Percentiles rank a stretch among this genome's conserved stretches.
Conservation (phyloP, 306 rosid genomes). For the Amphicarpaea edgeworthii region DNA sequence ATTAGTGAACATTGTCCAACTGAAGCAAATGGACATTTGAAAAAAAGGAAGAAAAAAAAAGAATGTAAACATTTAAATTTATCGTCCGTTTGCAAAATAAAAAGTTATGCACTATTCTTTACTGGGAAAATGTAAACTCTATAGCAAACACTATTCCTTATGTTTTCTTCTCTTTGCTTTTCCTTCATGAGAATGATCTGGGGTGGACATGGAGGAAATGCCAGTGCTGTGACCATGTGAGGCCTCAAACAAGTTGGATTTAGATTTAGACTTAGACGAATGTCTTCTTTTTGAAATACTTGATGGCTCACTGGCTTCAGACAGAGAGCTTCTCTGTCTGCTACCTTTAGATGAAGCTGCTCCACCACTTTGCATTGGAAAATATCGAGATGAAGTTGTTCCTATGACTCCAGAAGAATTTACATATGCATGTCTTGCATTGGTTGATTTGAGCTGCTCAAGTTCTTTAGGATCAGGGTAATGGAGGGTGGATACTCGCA, state of each 20-base stretch:
- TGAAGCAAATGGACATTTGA: neutral
- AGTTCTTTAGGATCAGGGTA: slow-evolving; percentile 77
- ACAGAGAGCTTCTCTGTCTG: slow-evolving; percentile 61
- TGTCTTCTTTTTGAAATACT: slow-evolving; percentile 43
- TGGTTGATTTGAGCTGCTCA: slow-evolving; percentile 44
- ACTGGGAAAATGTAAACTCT: neutral
- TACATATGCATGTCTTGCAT: slow-evolving; percentile 39
- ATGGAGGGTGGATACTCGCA: slow-evolving; percentile 70
- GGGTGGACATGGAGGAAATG: slow-evolving; percentile 47
- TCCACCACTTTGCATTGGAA: slow-evolving; percentile 54
- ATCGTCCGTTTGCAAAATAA: slow-evolving; percentile 14
- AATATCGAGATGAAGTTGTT: slow-evolving; percentile 52
- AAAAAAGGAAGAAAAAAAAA: too few relatives aligned
- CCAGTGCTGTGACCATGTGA: slow-evolving; percentile 60
- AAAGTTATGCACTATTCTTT: slow-evolving; percentile 16
- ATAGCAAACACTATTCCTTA: slow-evolving; percentile 42
- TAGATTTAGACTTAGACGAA: slow-evolving; percentile 15
- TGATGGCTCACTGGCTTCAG: slow-evolving; percentile 64
- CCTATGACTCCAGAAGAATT: slow-evolving; percentile 50
- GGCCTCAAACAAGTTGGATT: slow-evolving; percentile 39
- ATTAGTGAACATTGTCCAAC: neutral
- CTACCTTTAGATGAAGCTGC: slow-evolving; percentile 65
- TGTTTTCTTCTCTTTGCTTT: slow-evolving; percentile 59
- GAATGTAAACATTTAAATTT: neutral
- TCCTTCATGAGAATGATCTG: slow-evolving; percentile 48